phyloP scores from a whole-genome alignment of 2,329 filamentous ascomycete species.

The Fusarium floridanum region DNA sequence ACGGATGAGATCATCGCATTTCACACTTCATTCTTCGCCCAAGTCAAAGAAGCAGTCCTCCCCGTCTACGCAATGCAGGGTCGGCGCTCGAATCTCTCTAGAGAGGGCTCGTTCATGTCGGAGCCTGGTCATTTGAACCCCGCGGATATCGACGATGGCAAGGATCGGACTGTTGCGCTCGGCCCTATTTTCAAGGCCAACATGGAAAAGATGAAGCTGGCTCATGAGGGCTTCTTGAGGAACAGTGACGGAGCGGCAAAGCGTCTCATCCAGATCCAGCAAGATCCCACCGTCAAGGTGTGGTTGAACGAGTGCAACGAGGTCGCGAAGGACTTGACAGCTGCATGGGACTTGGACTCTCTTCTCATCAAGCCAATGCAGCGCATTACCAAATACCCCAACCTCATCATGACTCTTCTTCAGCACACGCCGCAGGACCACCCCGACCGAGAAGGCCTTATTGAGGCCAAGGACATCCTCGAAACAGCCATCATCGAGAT shows the following conservation, averaged over 20 bases:
- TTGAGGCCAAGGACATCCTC: slow-evolving; percentile 63
- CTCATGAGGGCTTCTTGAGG: slow-evolving; percentile 73
- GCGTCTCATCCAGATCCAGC: slow-evolving; percentile 72
- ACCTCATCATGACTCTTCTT: slow-evolving; percentile 84
- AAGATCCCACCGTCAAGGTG: slow-evolving; percentile 75
- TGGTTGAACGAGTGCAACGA: slow-evolving; percentile 96
- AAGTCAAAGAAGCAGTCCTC: slow-evolving; percentile 84
- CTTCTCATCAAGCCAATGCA: slow-evolving; percentile 98
- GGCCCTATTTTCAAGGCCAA: slow-evolving; percentile 68
- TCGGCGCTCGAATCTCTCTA: slow-evolving; percentile 57
- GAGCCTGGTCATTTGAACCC: slow-evolving; percentile 55
- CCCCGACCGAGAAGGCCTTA: slow-evolving; percentile 79
- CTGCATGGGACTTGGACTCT: slow-evolving; percentile 94
- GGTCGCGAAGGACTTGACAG: slow-evolving; percentile 91
- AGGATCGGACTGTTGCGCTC: slow-evolving; percentile 65
- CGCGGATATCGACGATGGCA: slow-evolving; percentile 62
- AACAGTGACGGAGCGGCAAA: slow-evolving; percentile 74
- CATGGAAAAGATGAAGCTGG: slow-evolving; percentile 70
- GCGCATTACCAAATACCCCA: slow-evolving; percentile 91
- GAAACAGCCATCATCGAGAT: slow-evolving; percentile 84
- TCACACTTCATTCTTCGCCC: slow-evolving; percentile 81
- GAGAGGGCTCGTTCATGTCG: slow-evolving; percentile 57
- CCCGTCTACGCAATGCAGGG: slow-evolving; percentile 79
- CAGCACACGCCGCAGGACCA: slow-evolving; percentile 85
- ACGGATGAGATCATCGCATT: slow-evolving; percentile 91